Evolutionary conservation across 2,329 filamentous ascomycete genomes (phyloP).

Genomic region (Stagonosporopsis rhizophila): DNA sequence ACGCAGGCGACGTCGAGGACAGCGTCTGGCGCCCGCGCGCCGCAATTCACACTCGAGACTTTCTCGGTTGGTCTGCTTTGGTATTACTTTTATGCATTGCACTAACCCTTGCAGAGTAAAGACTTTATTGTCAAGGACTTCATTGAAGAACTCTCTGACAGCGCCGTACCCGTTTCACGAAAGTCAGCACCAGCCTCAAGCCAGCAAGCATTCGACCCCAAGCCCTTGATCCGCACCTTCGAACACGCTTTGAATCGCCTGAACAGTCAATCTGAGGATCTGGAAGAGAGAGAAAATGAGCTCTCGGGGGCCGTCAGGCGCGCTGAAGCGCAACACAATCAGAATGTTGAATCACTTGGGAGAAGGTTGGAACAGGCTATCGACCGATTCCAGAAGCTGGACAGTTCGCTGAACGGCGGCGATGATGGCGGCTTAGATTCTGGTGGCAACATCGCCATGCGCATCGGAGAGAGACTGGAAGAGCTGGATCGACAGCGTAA

Average conservation of each 20-base stretch:
- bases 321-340: conserved; percentile 89
- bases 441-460: conserved; percentile 88
- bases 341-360: conserved; percentile 86
- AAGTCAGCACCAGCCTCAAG: conserved; percentile 68
- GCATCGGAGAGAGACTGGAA: conserved; percentile 92
- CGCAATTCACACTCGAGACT: conserved; percentile 85
- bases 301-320: conserved; percentile 86
- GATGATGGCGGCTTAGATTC: conserved; percentile 61
- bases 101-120: conserved; percentile 47
- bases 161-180: conserved; percentile 77
- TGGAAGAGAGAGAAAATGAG: conserved; percentile 90
- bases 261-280: conserved; percentile 76
- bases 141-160: conserved; percentile 89
- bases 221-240: conserved; percentile 94
- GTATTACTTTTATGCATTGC: not conserved
- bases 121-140: conserved; percentile 99
- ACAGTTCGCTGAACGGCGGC: conserved; percentile 77
- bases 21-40: conserved; percentile 64
- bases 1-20: conserved; percentile 50
- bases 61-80: conserved; percentile 51
- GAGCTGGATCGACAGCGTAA: conserved; percentile 92
- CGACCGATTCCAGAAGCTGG: conserved; percentile 87
- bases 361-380: conserved; percentile 92
- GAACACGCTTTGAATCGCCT: conserved; percentile 77
- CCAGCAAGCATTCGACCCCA: conserved; percentile 78